Base-by-base conservation (phyloP, 2,329 filamentous ascomycete genomes). In the Sporothrix dimorphospora region DNA sequence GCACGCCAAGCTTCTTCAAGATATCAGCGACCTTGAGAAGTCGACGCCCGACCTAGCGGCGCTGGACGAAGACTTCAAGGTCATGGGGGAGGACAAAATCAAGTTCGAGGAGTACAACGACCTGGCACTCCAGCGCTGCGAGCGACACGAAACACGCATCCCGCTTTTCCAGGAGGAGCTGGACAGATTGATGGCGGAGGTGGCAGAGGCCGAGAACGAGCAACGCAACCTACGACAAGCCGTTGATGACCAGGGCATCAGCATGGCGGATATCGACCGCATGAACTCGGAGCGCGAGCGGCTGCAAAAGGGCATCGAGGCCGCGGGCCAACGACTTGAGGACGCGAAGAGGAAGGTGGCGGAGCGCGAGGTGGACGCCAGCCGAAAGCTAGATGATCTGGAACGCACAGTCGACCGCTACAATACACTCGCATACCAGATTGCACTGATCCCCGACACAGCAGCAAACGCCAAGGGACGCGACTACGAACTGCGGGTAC, bases 91-190 rank as follows among this genome's bases (percentile, higher is more conserved):
- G 77, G 97, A 99, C 82, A 94, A 92, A 78, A 87, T 91, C 78
- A 98, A 99, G 79, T 99, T 98, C 77, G 94, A 98, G 78, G 91
- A 94, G 78, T 99, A 98, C 85, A 98, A 98, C 79, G 89, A 90
- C 53, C 89, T 91, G 42, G 94, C 97, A 76, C 87, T 93, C 77
- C 90, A 91, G 73, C 93, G 95, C 78, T 92, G 94, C 0, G 92
- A 97, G 75, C 98, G 97, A 81, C 96, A 97, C 82, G 91, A 94
- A 74, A 88, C 87, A 75, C 89, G 94, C 16, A 93, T 93, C 75
- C 88, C 92, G 63, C 89, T 97, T 27, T 83, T 98, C n/a, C 91
- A 95, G 74, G 91, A 94, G 70, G 94, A 97, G 80, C 90, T 97
- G 40, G 90, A 92, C 69, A 95, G 94, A 79, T 88, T 94, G 27